phyloP scores from a whole-genome alignment of 768 basidiomycete species.

The Pulveroboletus sp. region DNA sequence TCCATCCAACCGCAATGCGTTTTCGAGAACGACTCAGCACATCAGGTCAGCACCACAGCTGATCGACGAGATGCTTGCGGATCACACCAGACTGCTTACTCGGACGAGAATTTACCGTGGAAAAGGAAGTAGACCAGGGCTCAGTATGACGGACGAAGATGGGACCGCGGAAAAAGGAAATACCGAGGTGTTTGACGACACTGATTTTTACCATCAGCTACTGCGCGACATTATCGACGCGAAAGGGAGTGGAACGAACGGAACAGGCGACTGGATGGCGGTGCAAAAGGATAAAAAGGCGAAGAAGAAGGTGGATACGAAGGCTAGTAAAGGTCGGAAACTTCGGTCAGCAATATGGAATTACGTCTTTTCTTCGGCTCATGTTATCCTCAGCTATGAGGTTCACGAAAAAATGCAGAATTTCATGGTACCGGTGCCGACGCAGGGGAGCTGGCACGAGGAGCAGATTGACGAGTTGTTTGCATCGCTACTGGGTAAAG shows the following conservation, averaged over 20 bases:
- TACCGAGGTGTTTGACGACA: constrained; percentile 72
- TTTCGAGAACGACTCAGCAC: constrained; percentile 53
- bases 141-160: constrained; percentile 27
- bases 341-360: constrained; percentile 52
- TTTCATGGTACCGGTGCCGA: constrained; percentile 88
- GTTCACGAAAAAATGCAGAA: constrained; percentile 95
- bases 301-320: constrained; percentile 90
- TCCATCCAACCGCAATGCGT: constrained; percentile 65
- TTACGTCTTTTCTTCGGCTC: not conserved
- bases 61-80: constrained; percentile 67
- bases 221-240: constrained; percentile 88
- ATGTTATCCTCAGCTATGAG: constrained; percentile 61
- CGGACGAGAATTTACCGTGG: constrained; percentile 58
- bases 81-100: constrained; percentile 52
- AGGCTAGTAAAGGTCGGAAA: constrained; percentile 93
- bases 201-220: constrained; percentile 90
- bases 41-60: constrained; percentile 66
- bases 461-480: constrained; percentile 96
- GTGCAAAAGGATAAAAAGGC: constrained; percentile 65
- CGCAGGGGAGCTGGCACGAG: constrained; percentile 78
- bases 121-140: constrained; percentile 43
- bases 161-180: constrained; percentile 34
- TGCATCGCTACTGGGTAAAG: constrained; percentile 76
- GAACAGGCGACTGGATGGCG: constrained; percentile 57
- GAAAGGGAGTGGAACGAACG: constrained; percentile 39